Evolutionary conservation across 2,329 filamentous ascomycete species (phyloP).

Genomic region (Saccharata proteae): DNA sequence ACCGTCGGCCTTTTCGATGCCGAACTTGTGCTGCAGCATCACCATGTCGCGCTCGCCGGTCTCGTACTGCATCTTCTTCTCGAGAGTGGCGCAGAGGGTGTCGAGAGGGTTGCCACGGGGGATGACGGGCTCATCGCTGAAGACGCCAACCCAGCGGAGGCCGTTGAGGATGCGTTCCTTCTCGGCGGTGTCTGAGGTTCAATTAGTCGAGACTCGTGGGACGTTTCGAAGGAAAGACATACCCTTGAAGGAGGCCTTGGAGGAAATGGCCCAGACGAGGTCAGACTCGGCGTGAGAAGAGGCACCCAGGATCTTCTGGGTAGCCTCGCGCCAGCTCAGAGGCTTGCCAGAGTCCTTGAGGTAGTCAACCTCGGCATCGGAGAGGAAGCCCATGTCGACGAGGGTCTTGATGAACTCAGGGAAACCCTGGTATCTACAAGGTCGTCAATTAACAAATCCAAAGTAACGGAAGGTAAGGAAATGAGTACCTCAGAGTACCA

Average conservation of each 20-base stretch:
- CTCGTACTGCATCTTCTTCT: slow-evolving; percentile 84
- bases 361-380: slow-evolving; percentile 52
- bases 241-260: slow-evolving; percentile 69
- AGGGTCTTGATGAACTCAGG: slow-evolving; percentile 80
- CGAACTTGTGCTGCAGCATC: slow-evolving; percentile 69
- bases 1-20: slow-evolving; percentile 72
- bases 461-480: too few relatives aligned
- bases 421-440: too few relatives aligned
- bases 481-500: slow-evolving; percentile 76
- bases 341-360: slow-evolving; percentile 44
- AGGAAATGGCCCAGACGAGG: slow-evolving; percentile 58
- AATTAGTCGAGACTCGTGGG: too few relatives aligned
- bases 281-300: slow-evolving; percentile 54
- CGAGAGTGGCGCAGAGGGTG: slow-evolving; percentile 78
- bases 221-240: too few relatives aligned
- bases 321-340: slow-evolving; percentile 74
- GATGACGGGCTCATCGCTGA: slow-evolving; percentile 56
- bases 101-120: slow-evolving; percentile 73
- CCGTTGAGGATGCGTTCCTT: slow-evolving; percentile 58
- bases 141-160: slow-evolving; percentile 58
- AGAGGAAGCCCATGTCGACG: slow-evolving; percentile 82
- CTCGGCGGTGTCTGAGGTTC: slow-evolving; percentile 52
- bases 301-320: slow-evolving; percentile 62
- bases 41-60: slow-evolving; percentile 76
- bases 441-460: too few relatives aligned